Base-by-base conservation (phyloP, 129 eudicot species). In the Solidago caesia region DNA sequence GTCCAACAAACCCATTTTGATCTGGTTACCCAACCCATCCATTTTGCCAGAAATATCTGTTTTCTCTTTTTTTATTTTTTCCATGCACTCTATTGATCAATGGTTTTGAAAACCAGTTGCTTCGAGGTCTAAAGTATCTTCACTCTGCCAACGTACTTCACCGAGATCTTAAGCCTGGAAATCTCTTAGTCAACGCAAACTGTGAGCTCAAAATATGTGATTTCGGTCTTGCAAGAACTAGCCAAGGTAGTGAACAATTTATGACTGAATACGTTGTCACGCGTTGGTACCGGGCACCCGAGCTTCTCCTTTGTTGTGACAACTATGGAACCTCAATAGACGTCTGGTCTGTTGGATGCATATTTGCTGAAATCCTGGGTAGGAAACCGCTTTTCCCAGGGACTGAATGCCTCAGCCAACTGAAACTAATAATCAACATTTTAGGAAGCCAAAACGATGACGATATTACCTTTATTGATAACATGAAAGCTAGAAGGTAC, bases 251-350 rank as follows among this genome's bases (percentile, higher is more conserved):
- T 6, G 91, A 86, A 45, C 96, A 88, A 26, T 82, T 91, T 44
- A 91, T 91, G 97, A 91, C 97, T 0, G 96, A 91, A 80, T 91
- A 91, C 49, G 97, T 91, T 4, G 97, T 91, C 74, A 91, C 97
- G 51, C 87, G 97, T 14, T 88, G 96, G 96, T 91, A 88, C 47
- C 90, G 96, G 39, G 96, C 97, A 61, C 97, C 95, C 12, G 95
- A 88, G 83, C 89, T 88, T 21, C 96, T 91, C 82, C 92, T 86
- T 43, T 81, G 90, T 46, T 87, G 88, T 27, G 86, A 87, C 85
- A 86, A 88, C 64, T 89, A 89, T 27, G 92, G 89, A 62, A 75
- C 96, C 71, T 84, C 95, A 21, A 91, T 91, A 47, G 97, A 91
- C 15, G 79, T 91, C 44, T 91, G 97, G 97, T 88, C 97, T 2